These are phyloP conservation scores for Pseudozyma hubeiensis DNA, from an alignment of 1,284 basidiomycete genomes.

Conservation along the genomic window DNA sequence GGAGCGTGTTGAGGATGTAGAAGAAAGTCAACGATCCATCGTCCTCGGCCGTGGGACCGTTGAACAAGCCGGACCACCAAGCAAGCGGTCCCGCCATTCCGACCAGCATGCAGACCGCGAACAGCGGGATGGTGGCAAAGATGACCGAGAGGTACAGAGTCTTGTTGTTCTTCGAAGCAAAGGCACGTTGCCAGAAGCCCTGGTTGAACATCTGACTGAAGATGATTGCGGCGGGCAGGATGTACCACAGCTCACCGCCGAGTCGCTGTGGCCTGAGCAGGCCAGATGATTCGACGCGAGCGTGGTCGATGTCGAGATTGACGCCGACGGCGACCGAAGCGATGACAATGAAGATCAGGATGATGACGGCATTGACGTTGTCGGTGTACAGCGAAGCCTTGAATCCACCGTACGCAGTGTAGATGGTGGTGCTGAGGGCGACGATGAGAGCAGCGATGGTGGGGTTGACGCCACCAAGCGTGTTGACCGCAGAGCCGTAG, in stretches of 20 bases:
- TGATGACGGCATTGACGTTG: constrained; percentile 67
- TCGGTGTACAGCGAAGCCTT: constrained; percentile 68
- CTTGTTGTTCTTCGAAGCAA: constrained; percentile 65
- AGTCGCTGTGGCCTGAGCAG: constrained; percentile 57
- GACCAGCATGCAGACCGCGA: constrained; percentile 66
- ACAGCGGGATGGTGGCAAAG: constrained; percentile 63
- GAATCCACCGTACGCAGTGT: constrained; percentile 69
- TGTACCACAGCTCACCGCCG: constrained; percentile 68
- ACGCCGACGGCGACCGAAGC: constrained; percentile 62
- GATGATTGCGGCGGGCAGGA: constrained; percentile 63
- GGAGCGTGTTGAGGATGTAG: constrained; percentile 62
- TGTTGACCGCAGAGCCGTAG: constrained; percentile 60
- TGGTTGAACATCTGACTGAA: constrained; percentile 69
- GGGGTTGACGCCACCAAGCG: constrained; percentile 59
- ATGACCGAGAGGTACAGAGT: constrained; percentile 62
- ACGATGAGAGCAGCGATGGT: constrained; percentile 66
- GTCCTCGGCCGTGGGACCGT: constrained; percentile 55
- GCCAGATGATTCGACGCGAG: constrained; percentile 54
- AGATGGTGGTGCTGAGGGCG: constrained; percentile 66
- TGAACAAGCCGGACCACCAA: constrained; percentile 63
- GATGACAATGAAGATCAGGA: constrained; percentile 65
- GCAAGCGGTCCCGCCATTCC: constrained; percentile 67
- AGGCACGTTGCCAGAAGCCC: constrained; percentile 69
- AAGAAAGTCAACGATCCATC: constrained; percentile 66
- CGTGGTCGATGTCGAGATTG: constrained; percentile 60